Percentiles rank a stretch among this genome's conserved stretches.
Conservation (phyloP, 2,329 filamentous ascomycete species). For the Cladosporium velox region DNA sequence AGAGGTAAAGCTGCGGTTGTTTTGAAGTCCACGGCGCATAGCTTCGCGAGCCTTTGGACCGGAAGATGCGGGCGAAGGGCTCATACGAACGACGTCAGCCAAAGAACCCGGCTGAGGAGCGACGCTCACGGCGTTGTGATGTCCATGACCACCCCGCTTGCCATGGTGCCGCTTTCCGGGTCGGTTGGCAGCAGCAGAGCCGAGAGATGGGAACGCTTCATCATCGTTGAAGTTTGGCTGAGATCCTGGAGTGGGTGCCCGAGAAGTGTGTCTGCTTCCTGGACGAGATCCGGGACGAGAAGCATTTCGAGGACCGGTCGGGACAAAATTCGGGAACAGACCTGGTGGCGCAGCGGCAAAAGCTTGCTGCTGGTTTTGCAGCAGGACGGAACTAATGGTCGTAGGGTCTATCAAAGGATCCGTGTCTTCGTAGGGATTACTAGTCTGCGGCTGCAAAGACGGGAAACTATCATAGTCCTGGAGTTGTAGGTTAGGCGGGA, state of each 20-base stretch:
- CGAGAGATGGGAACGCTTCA: constrained; percentile 89
- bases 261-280: constrained; percentile 75
- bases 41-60: constrained; percentile 50
- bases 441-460: constrained; percentile 58
- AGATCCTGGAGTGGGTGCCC: constrained; percentile 66
- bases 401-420: constrained; percentile 38
- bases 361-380: constrained; percentile 42
- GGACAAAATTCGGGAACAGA: constrained; percentile 63
- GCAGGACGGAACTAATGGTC: constrained; percentile 47
- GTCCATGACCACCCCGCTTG: constrained; percentile 79
- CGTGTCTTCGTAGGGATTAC: constrained; percentile 46
- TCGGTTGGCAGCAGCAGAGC: constrained; percentile 71
- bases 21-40: constrained; percentile 56
- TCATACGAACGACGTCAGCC: constrained; percentile 94
- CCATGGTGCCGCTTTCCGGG: constrained; percentile 89
- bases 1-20: constrained; percentile 66
- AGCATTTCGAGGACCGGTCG: constrained; percentile 41
- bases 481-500: constrained; percentile 71
- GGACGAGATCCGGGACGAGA: constrained; percentile 78
- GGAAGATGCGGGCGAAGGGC: constrained; percentile 68
- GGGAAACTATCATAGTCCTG: constrained; percentile 87
- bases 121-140: constrained; percentile 65
- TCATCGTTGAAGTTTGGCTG: constrained; percentile 77
- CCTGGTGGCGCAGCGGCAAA: constrained; percentile 58
- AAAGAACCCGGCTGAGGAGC: constrained; percentile 75